phyloP scores from a whole-genome alignment of 345 rosid species.

The Cardiospermum halicacabum region DNA sequence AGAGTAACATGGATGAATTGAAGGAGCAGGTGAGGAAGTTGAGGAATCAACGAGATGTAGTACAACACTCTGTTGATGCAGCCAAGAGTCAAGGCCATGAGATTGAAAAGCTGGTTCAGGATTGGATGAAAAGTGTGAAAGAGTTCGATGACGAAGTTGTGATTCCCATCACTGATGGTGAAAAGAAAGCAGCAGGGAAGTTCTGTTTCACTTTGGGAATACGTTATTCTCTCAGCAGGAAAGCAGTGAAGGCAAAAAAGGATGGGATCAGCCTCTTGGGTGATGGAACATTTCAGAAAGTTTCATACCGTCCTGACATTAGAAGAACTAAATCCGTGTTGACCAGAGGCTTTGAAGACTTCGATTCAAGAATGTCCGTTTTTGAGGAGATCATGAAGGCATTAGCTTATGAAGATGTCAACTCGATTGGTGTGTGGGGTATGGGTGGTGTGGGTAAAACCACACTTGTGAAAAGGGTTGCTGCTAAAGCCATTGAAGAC shows the following conservation, averaged over 20 bases:
- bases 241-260: neutral
- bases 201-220: neutral
- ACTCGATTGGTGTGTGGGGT: conserved; percentile 19
- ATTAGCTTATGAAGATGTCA: neutral
- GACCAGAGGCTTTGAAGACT: neutral
- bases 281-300: neutral
- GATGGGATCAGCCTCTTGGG: neutral
- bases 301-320: neutral
- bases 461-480: conserved; percentile 12
- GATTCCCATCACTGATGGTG: neutral
- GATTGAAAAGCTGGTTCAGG: neutral
- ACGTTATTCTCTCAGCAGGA: neutral
- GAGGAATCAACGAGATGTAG: neutral
- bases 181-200: neutral
- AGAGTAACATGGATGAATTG: conserved; percentile 1
- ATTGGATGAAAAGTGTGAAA: neutral
- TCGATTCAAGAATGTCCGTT: neutral
- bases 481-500: neutral
- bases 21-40: neutral
- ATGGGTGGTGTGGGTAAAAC: conserved; percentile 21
- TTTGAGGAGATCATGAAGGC: neutral
- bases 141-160: neutral
- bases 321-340: neutral
- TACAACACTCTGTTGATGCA: neutral
- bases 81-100: conserved; percentile 4